A percentile compares a stretch with the other conserved stretches of the same genome.
Evolutionary conservation across 2,329 filamentous ascomycete genomes (phyloP).

Genomic region (Ceratocystiopsis brevicomis): DNA sequence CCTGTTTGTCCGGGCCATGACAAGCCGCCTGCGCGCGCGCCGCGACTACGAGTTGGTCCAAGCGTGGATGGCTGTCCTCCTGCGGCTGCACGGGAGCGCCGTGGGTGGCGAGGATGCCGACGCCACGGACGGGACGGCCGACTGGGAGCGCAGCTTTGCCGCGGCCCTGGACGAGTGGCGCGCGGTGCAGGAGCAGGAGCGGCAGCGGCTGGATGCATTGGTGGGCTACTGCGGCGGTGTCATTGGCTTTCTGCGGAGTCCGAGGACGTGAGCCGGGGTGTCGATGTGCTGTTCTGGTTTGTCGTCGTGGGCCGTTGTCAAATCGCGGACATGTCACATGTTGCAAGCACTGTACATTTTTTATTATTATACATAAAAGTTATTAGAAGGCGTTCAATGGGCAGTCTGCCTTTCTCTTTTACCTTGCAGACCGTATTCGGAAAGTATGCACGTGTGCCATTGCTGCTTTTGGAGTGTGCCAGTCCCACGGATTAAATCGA

Average conservation of each 20-base stretch:
- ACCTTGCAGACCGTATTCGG: too few species aligned
- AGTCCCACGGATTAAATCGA: too few species aligned
- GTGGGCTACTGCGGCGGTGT: conserved; percentile 82
- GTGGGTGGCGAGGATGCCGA: background rate
- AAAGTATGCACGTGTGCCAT: too few species aligned
- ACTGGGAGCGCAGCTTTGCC: conserved; percentile 25
- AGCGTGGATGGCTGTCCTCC: conserved; percentile 92
- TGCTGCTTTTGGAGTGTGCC: too few species aligned
- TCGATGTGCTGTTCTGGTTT: background rate
- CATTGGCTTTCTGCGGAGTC: conserved; percentile 57
- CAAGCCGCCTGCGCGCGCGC: conserved; percentile 44
- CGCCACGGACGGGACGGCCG: conserved; percentile 11
- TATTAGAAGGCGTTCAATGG: too few species aligned
- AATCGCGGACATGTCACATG: too few species aligned
- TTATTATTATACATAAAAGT: too few species aligned
- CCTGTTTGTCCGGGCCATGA: conserved; percentile 67
- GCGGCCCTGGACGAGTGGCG: conserved; percentile 49
- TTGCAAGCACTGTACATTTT: too few species aligned
- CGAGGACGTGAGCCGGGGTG: conserved; percentile 21
- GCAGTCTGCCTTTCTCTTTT: too few species aligned
- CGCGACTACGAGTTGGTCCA: conserved; percentile 87
- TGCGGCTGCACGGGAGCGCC: conserved; percentile 46
- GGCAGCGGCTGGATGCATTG: conserved; percentile 49
- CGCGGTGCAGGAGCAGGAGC: conserved; percentile 51
- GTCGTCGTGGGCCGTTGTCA: background rate